Conservation (phyloP, 306 rosid genomes). For the Fragaria vesca region DNA sequence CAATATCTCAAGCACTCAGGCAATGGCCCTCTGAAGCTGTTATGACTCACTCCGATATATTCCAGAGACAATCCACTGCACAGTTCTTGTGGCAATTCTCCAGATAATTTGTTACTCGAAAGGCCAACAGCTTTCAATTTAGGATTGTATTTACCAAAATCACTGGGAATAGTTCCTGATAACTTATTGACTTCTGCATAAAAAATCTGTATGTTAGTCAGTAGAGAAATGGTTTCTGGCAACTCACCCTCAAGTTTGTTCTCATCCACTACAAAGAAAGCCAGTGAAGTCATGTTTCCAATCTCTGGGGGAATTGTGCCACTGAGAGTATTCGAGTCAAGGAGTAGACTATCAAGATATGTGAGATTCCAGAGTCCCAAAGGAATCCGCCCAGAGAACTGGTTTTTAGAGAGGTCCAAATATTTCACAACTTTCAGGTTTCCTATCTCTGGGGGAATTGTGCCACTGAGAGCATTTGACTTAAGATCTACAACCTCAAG, state of each 20-base stretch:
- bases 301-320: constrained; percentile 55
- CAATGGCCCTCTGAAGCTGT: constrained; percentile 51
- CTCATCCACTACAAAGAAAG: constrained; percentile 27
- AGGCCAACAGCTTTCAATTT: constrained; percentile 29
- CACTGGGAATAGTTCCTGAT: constrained; percentile 45
- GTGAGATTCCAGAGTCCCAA: neutral
- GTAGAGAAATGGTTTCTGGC: constrained; percentile 36
- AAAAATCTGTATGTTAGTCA: constrained; percentile 13
- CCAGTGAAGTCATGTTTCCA: constrained; percentile 47
- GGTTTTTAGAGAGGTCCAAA: constrained; percentile 15
- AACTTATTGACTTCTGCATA: constrained; percentile 52
- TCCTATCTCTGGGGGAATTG: no score
- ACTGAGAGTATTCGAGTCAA: constrained; percentile 47
- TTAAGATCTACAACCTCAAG: no score
- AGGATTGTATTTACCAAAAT: constrained; percentile 55
- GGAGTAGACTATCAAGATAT: constrained; percentile 9
- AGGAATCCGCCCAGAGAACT: neutral
- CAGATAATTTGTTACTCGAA: constrained; percentile 44
- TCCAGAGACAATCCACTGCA: constrained; percentile 37
- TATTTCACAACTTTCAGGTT: no score
- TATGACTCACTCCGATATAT: constrained; percentile 24
- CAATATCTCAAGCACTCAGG: constrained; percentile 61
- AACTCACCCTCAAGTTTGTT: constrained; percentile 51
- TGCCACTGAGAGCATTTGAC: neutral
- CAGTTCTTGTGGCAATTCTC: constrained; percentile 58